Evolutionary conservation across 768 basidiomycete species (phyloP), one percentile per base, ranked within the genome.

Genomic region (Russula ochroleuca): DNA sequence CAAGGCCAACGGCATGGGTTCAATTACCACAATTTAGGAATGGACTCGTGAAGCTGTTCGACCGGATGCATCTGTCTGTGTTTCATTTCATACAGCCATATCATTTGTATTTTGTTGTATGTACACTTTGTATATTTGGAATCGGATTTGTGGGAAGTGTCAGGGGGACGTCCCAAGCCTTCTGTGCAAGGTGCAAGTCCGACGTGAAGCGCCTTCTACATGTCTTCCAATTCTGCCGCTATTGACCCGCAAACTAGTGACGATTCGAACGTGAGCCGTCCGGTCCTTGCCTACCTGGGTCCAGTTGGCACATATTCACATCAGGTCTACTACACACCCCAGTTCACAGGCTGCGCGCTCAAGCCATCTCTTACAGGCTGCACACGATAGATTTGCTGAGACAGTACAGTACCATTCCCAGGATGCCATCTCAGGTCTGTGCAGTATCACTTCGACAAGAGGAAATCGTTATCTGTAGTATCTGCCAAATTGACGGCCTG

Each of bases 301-400:
- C 88, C 88, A 33, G 74, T 79, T 50, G 88, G 88, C 35, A 90
- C 88, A 40, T 88, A 88, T 71, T 81, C 87, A 31, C 87, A 90
- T 66, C 85, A 85, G 76, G 83, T 81, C 48, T 51, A 69, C 68
- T 17, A 50, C 37, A 7, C 19, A 3, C 52, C 55, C 55, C 47
- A 54, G 40, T 45, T 50, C 49, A 28, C 76, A 69, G 75, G 77
- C 40, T 11, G 33, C 68, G 21, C 21, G 10, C 15, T 60, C 31
- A 51, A 38, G n/a, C 33, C n/a, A 40, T 37, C 13, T 37, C 21
- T 25, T n/a, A 21, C 66, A 84, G 83, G 81, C 79, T 25, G 81
- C 81, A 15, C 70, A 75, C 54, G 77, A 81, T 56, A 70, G 65
- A 59, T 85, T 85, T 66, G 78, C 80, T 1, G 69, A 70, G 50